Conservation (phyloP, 2,329 filamentous ascomycete species). For the Aspergillus quadrilineatus region DNA sequence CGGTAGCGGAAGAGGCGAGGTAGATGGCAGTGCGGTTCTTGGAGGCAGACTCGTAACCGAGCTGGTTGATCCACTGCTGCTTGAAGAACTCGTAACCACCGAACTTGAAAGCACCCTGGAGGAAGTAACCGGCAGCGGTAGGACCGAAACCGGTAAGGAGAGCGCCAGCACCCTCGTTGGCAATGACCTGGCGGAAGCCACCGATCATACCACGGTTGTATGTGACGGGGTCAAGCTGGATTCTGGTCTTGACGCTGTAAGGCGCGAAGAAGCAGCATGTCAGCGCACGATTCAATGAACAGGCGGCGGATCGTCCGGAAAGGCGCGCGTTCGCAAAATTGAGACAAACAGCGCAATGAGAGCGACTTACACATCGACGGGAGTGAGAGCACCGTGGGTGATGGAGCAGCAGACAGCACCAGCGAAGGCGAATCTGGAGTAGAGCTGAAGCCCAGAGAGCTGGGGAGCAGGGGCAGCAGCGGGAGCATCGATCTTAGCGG, state of each 20-base stretch:
- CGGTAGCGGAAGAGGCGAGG: conserved; percentile 63
- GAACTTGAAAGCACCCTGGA: conserved; percentile 91
- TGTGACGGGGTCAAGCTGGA: conserved; percentile 84
- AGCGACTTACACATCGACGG: conserved; percentile 94
- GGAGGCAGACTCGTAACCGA: conserved; percentile 74
- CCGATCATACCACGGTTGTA: conserved; percentile 88
- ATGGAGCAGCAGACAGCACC: conserved; percentile 97
- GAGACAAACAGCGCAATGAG: conserved; percentile 17
- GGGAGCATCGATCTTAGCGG: conserved; percentile 45
- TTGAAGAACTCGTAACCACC: conserved; percentile 97
- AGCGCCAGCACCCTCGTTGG: conserved; percentile 80
- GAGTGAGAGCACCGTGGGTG: conserved; percentile 95
- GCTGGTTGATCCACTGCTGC: conserved; percentile 77
- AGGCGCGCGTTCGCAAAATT: conserved; percentile 12
- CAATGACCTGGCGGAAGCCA: conserved; percentile 81
- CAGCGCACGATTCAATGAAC: conserved; percentile 7
- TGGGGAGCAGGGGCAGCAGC: conserved; percentile 33
- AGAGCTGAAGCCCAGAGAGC: conserved; percentile 68
- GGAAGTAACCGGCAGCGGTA: conserved; percentile 87
- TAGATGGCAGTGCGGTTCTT: conserved; percentile 81
- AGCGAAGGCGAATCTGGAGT: conserved; percentile 94
- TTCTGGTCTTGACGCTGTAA: conserved; percentile 86
- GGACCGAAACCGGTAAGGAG: conserved; percentile 83
- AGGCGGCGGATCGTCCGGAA: conserved; percentile 8
- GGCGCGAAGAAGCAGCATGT: conserved; percentile 21